phyloP scores from a whole-genome alignment of 306 rosid genomes.

The Trichosanthes cucumerina region DNA sequence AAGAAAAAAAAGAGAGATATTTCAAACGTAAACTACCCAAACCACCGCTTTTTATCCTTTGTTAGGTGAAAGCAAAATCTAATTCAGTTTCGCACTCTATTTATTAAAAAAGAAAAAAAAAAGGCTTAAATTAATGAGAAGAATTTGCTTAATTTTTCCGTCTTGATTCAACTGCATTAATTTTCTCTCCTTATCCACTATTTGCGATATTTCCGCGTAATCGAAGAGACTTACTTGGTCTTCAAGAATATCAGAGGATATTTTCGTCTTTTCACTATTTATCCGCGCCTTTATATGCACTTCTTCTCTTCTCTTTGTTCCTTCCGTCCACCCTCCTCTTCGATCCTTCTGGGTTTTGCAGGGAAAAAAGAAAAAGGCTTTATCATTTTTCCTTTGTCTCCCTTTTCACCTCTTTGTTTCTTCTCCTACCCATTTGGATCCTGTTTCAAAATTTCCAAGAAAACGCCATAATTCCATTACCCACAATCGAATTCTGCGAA shows the following conservation, averaged over 20 bases:
- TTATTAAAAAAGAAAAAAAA: too few species aligned
- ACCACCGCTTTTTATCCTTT: background rate
- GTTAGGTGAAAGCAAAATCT: conserved; percentile 1
- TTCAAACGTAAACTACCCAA: background rate
- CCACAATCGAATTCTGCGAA: background rate
- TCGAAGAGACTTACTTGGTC: conserved; percentile 6
- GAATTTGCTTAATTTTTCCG: background rate
- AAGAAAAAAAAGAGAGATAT: background rate
- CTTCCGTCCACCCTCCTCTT: background rate
- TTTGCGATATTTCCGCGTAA: conserved; percentile 17
- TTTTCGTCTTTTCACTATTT: conserved; percentile 1
- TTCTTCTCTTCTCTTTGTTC: background rate
- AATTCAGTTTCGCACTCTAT: background rate
- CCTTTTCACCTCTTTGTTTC: background rate
- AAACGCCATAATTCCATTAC: background rate
- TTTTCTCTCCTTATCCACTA: conserved; percentile 17
- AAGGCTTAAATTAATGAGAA: background rate
- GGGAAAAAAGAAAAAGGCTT: background rate
- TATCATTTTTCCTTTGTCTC: background rate
- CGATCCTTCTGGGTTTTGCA: background rate
- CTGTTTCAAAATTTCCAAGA: background rate
- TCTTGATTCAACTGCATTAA: conserved; percentile 8
- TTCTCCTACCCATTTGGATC: background rate
- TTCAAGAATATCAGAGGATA: conserved; percentile 5
- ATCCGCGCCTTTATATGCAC: conserved; percentile 3